Evolutionary conservation across 495 filamentous ascomycete species (phyloP), one percentile per base, ranked within the genome.

Genomic region (Lasiosphaeria ovina): DNA sequence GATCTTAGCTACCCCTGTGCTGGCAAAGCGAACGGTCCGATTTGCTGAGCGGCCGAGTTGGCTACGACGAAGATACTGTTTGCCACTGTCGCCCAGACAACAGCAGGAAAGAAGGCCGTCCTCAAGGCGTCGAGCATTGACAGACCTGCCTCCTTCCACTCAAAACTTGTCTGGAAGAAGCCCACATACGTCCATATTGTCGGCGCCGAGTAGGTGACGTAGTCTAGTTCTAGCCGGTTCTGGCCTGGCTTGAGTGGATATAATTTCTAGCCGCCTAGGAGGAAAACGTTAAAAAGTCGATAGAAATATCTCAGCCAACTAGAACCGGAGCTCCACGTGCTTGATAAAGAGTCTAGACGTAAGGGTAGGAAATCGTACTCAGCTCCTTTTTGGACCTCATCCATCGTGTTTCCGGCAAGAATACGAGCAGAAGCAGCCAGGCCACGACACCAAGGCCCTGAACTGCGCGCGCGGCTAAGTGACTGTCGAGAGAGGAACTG

Each of bases 341-440:
- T 42, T 3, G 7, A 12, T 42, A 42, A 47, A 47, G 3, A 47
- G 6, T 5, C 12, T 11, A n/a, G 16, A n/a, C 1, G 44, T 14
- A 47, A 47, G 49, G 32, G 49, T 24, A 51, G 17, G 14, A 35
- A 51, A 14, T 51, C 49, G 49, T 51, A 51, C 49, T 51, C 32
- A 51, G 49, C 49, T 33, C 49, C 16, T 32, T 6, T 24, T 35
- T 51, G 34, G 62, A 65, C 32, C 68, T 60, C 50, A 50, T 54
- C 62, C 65, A 70, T 35, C 49, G 49, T 9, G 68, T 68, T 55
- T 70, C 68, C 7, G 68, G 68, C 9, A 68, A 44, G 40, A 68
- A 64, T 6, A 55, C 38, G 12, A 66, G 9, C 44, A 70, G 17
- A 54, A 66, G 36, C 24, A 68, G 9, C 68, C 66, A 71, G 1